Base-by-base conservation (phyloP, 2,329 filamentous ascomycete species). In the Cucurbitaria berberidis region DNA sequence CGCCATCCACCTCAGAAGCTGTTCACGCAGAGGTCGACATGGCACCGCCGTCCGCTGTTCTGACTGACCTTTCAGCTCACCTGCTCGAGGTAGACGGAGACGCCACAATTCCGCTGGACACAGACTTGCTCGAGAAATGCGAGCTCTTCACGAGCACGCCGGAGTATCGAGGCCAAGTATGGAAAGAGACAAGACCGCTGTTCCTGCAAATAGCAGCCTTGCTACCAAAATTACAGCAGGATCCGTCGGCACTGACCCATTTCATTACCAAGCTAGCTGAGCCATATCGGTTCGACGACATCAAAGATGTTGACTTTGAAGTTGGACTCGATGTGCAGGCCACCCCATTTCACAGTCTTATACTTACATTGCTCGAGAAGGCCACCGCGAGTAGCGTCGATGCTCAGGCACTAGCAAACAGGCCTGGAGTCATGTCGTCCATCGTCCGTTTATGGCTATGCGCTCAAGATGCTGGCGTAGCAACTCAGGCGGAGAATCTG, bases 401-500 rank as follows among this genome's bases (percentile, higher is more conserved):
- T 74, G 82, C 83, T 19, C 84, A 84, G 18, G 81, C 82, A 42
- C 78, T 87, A 26, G 85, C 84, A 13, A 81, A 81, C 15, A 79
- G 82, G 55, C 78, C 82, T 7, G 78, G 79, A n/a, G 75, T 86
- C 4, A 78, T 87, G 6, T 71, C 75, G 7, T 80, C 82, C 10
- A 69, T 87, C 19, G 78, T 87, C 6, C 78, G 81, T 39, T 64
- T 86, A 18, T 88, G 84, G 85, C 77, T 88, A 7, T 81, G 80
- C 40, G 83, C 83, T 0, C 64, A 77, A 19, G 81, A 83, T 39
- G 81, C 82, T 3, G 82, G 81, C 10, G 77, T 87, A 29, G 81
- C 84, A 5, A 80, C 81, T 16, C 77, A 81, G 47, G 81, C 84
- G 2, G 76, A 81, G 26, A 77, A 83, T 38, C 72, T 84, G 8